A percentile compares a stretch with the other conserved stretches of the same genome.
These are phyloP conservation scores for Trichoderma cornu-damae DNA, from an alignment of 2,329 filamentous ascomycete genomes.

Conservation along the genomic window DNA sequence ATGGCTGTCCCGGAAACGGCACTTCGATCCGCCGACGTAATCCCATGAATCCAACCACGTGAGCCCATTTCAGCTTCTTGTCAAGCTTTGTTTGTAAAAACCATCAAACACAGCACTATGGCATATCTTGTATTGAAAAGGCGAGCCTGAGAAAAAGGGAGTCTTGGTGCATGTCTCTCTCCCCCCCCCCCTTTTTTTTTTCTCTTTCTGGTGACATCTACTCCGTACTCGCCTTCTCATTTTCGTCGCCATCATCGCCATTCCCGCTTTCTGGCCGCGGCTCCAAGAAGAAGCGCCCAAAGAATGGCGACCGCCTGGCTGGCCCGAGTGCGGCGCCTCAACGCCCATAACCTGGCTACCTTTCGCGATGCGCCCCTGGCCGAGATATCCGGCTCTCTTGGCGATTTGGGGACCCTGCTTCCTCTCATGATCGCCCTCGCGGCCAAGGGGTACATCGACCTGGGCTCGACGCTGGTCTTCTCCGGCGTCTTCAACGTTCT, in stretches of 20 bases:
- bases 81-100: too few relatives aligned
- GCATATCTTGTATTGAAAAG: too few relatives aligned
- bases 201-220: too few relatives aligned
- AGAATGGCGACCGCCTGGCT: conserved; percentile 27
- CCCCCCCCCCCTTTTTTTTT: too few relatives aligned
- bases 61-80: conserved; percentile 6
- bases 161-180: too few relatives aligned
- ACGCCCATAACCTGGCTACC: conserved; percentile 46
- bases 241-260: not conserved
- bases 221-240: not conserved
- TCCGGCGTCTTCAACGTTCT: conserved; percentile 81
- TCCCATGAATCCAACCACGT: conserved; percentile 16
- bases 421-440: conserved; percentile 85
- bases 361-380: conserved; percentile 47
- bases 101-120: too few relatives aligned
- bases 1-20: not conserved
- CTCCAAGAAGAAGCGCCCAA: not conserved
- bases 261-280: not conserved
- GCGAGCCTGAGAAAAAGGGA: too few relatives aligned
- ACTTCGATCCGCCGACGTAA: conserved; percentile 12
- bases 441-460: conserved; percentile 69
- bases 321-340: conserved; percentile 29
- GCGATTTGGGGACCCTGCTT: conserved; percentile 84
- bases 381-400: conserved; percentile 82
- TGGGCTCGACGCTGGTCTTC: conserved; percentile 81